These are phyloP conservation scores for Sclerotinia trifoliorum DNA, from an alignment of 2,329 filamentous ascomycete genomes.

Conservation along the genomic window DNA sequence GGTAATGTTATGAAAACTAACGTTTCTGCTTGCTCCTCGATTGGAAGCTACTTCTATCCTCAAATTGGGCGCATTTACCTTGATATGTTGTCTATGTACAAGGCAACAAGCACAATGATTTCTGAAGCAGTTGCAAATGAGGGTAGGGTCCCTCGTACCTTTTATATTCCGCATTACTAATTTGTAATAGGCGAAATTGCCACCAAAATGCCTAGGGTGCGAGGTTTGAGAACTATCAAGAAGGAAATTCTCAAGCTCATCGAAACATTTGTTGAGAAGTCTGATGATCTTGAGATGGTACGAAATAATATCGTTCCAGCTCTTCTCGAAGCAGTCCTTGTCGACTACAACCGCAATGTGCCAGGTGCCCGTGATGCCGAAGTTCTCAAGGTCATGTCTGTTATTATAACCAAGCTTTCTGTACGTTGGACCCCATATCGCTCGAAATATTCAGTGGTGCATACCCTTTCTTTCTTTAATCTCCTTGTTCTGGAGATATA, in stretches of 20 bases:
- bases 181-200: conserved; percentile 70
- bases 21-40: conserved; percentile 95
- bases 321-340: conserved; percentile 85
- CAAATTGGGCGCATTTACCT: conserved; percentile 97
- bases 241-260: conserved; percentile 99
- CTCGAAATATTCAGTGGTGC: conserved; percentile 49
- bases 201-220: conserved; percentile 95
- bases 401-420: conserved; percentile 93
- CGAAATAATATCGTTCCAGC: conserved; percentile 94
- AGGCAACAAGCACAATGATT: conserved; percentile 92
- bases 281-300: conserved; percentile 91
- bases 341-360: conserved; percentile 97
- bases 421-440: conserved; percentile 63
- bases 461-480: conserved; percentile 31
- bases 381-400: conserved; percentile 95
- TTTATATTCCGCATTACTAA: conserved; percentile 38
- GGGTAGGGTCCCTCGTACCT: conserved; percentile 49
- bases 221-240: conserved; percentile 94
- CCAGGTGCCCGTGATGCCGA: conserved; percentile 94
- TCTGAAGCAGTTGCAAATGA: conserved; percentile 87
- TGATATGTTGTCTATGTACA: conserved; percentile 99
- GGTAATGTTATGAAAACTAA: conserved; percentile 99
- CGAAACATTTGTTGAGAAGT: conserved; percentile 96
- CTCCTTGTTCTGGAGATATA: conserved; percentile 17
- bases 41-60: conserved; percentile 95